Base-by-base conservation (phyloP, 164 flowering plant genomes). In the Nelumbo lutea region DNA sequence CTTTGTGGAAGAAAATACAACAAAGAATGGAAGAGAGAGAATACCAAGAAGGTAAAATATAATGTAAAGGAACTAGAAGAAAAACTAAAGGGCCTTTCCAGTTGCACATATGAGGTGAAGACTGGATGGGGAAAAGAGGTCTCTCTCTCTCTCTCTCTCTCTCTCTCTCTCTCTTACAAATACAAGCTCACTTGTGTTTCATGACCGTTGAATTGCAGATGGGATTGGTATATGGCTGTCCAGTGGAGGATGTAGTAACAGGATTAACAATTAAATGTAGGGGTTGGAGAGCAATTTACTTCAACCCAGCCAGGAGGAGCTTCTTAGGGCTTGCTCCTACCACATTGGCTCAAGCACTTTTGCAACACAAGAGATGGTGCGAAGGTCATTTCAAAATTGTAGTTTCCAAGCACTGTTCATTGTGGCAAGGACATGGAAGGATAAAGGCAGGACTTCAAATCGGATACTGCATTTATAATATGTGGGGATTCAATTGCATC, bases 51-150 rank as follows among this genome's bases (percentile, higher is more conserved):
- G 59, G 62, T 9, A 5, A 47, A 75, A 66, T 61, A 59, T 65
- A 76, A 52, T 59, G 53, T 56, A 0, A 42, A 4, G 42, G 77
- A 67, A 9, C 56, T 76, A 65, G 75, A 78, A 69, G 74, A 78
- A 39, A 74, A 52, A 59, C 62, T 67, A 56, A 81, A 76, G 47
- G 71, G 5, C 7, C 73, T 81, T 67, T 78, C 83, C 14, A 69
- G 52, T 70, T 78, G 81, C 62, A 53, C 64, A 4, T 74, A 61
- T 75, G 84, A 81, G 60, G 62, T 70, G 59, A 59, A 64, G 46
- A 77, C 82, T 38, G 72, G 75, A 51, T 81, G 82, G 84, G 84
- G 84, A 70, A 77, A 65, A 27, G 77, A 77, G 80, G 81, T 82
- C 52, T 64, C 59, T 68, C 45, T 63, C 76, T 68, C 70, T 70